phyloP scores from a whole-genome alignment of 371 early-diverging fungal species.

The Lichtheimia ornata region DNA sequence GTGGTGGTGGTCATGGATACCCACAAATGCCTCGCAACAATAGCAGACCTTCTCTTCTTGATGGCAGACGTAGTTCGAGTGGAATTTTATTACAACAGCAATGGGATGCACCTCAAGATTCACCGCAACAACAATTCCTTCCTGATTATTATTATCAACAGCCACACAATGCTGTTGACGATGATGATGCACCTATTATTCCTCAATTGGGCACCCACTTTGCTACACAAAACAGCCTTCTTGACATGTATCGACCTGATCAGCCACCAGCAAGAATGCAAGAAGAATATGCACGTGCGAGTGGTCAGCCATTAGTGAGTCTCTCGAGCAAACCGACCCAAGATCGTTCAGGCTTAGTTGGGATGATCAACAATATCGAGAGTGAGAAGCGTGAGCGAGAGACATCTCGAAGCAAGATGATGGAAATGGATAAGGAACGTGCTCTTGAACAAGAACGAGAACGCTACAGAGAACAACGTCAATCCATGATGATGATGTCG shows the following conservation, averaged over 20 bases:
- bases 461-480: slow-evolving; percentile 21
- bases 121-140: slow-evolving; percentile 1
- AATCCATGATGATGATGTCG: slow-evolving; percentile 10
- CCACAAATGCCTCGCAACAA: neutral
- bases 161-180: slow-evolving; percentile 5
- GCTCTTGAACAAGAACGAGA: slow-evolving; percentile 36
- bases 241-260: slow-evolving; percentile 34
- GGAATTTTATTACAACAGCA: slow-evolving; percentile 7
- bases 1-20: neutral
- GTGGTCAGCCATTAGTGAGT: slow-evolving; percentile 48
- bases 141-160: slow-evolving; percentile 4
- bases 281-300: slow-evolving; percentile 38
- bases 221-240: slow-evolving; percentile 27
- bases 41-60: neutral
- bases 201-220: slow-evolving; percentile 22
- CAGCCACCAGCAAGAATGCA: slow-evolving; percentile 41
- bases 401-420: slow-evolving; percentile 19
- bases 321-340: slow-evolving; percentile 38
- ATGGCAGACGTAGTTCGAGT: slow-evolving; percentile 4
- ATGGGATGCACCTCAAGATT: slow-evolving; percentile 9
- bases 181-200: slow-evolving; percentile 31
- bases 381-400: neutral
- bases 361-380: slow-evolving; percentile 10
- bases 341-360: slow-evolving; percentile 45
- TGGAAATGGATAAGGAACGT: slow-evolving; percentile 34